These are phyloP conservation scores for Rhododendron williamsianum DNA, from an alignment of 148 eudicot genomes.

Conservation along the genomic window DNA sequence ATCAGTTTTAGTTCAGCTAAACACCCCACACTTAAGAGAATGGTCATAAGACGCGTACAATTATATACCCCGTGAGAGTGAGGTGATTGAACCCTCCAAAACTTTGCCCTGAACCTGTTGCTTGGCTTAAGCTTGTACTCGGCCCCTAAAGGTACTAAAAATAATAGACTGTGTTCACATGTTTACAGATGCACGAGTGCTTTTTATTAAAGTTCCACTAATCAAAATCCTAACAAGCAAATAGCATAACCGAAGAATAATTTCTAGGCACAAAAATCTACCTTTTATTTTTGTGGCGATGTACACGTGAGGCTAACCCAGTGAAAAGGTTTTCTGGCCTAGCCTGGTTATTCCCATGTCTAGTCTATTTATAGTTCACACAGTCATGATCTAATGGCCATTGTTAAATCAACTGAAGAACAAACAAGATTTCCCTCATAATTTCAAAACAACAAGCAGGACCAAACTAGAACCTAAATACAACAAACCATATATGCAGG, in stretches of 20 bases:
- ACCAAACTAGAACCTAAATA: not conserved
- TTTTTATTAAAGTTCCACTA: too few relatives aligned
- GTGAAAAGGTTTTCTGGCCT: not conserved
- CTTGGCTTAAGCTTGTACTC: too few relatives aligned
- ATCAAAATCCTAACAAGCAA: too few relatives aligned
- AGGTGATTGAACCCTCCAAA: not conserved
- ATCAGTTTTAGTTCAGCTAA: not conserved
- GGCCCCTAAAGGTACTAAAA: too few relatives aligned
- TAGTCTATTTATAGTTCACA: not conserved
- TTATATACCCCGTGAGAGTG: not conserved
- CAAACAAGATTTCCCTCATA: not conserved
- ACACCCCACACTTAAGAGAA: not conserved
- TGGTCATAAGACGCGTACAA: not conserved
- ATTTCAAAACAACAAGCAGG: not conserved
- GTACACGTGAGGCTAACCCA: not conserved
- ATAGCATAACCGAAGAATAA: not conserved
- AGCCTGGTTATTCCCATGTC: not conserved
- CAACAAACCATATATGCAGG: not conserved
- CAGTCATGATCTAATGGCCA: not conserved
- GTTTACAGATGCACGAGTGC: too few relatives aligned
- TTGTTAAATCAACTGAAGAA: not conserved
- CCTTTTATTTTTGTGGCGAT: not conserved
- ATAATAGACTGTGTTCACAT: too few relatives aligned
- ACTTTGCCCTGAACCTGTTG: not conserved
- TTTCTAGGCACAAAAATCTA: not conserved